Base-by-base conservation (phyloP, 129 eudicot species). In the Pseudognaphalium luteoalbum region DNA sequence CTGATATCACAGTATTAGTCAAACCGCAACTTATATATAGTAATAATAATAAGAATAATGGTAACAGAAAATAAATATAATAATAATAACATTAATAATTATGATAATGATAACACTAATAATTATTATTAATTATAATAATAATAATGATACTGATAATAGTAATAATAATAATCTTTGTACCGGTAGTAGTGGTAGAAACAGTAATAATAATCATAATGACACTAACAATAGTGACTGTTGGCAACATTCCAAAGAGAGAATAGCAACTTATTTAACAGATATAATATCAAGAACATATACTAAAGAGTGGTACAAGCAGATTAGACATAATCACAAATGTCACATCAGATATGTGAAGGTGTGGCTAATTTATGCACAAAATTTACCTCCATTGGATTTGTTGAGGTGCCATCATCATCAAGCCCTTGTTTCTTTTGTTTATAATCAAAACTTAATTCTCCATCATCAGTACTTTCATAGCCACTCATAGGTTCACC, bases 311-410 rank as follows among this genome's bases (percentile, higher is more conserved):
- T 39, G 17, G 57, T 41, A 56, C 68, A 68, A 15, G 41, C 60
- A 62, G 12, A 44, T 78, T 15, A 69, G 63, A 44, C 50, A 77
- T 42, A 39, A 60, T 58, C 50, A 34, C 16, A n/a, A 37, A 68
- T 56, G 60, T 76, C 56, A 50, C 29, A 70, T 51, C 50, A 30
- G 7, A 70, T 47, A 63, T 63, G 12, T 37, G 2, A 29, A 20
- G 17, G 58, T 21, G 11, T 17, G 28, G 10, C 47, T 71, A 4
- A 51, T 19, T 19, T 50, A 73, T 47, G 72, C 60, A 63, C 3
- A 35, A 76, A 70, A 28, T 66, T 80, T 81, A 90, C 98, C 99
- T 91, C 99, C 87, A 85, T 82, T 17, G 89, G 91, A 71, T 87
- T 86, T 73, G 85, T 85, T 15, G 81, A 83, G 68, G 82, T 78